These are phyloP conservation scores for Fusarium sp. DNA, from an alignment of 2,329 filamentous ascomycete genomes.

Conservation along the genomic window DNA sequence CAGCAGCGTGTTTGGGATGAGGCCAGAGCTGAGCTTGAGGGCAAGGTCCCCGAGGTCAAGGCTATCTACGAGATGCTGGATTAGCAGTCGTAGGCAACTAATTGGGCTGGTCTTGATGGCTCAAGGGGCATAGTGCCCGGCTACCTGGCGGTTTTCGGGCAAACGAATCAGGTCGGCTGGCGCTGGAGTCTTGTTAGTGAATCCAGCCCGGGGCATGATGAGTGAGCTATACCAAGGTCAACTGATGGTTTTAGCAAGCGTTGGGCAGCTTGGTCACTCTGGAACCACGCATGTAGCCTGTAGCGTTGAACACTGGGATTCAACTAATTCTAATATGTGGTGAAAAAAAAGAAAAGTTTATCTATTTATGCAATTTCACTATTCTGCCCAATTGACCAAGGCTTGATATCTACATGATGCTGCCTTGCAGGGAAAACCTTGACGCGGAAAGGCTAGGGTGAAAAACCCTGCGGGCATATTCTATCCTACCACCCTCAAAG, in stretches of 20 bases:
- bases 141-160: background rate
- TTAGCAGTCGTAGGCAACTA: background rate
- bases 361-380: background rate
- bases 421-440: background rate
- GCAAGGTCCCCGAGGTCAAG: conserved; percentile 42
- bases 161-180: background rate
- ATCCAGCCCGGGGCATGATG: background rate
- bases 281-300: background rate
- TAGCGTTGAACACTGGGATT: background rate
- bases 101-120: background rate
- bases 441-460: background rate
- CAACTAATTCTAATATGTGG: background rate
- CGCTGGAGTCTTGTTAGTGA: too few relatives aligned
- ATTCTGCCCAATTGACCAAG: background rate
- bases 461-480: background rate
- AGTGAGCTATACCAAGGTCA: background rate
- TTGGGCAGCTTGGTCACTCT: background rate
- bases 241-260: background rate
- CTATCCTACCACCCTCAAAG: background rate
- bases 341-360: background rate
- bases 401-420: background rate
- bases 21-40: conserved; percentile 39
- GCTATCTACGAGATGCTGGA: conserved; percentile 39
- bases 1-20: conserved; percentile 44
- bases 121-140: background rate